Evolutionary conservation across 169 alveolate species (phyloP).

Genomic region (Plasmodium billcollinsi): DNA sequence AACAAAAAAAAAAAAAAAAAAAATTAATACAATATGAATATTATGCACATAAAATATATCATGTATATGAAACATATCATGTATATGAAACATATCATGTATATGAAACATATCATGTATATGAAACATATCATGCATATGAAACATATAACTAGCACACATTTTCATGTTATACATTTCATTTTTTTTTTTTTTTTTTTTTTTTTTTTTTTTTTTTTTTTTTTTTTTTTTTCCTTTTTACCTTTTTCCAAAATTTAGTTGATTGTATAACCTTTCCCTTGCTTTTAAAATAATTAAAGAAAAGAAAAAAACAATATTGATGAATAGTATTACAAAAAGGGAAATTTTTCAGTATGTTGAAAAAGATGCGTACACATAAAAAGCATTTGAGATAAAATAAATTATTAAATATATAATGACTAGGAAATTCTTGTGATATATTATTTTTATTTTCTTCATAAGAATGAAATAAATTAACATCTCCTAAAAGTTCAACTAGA

Average conservation of each 20-base stretch:
- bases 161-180: not conserved
- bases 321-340: conserved; percentile 35
- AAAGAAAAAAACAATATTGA: conserved; percentile 56
- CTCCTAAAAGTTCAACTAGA: conserved; percentile 64
- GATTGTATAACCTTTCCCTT: conserved; percentile 17
- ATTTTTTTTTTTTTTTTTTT: not conserved
- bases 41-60: too few species aligned
- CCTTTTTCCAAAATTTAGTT: conserved; percentile 66
- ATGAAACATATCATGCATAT: too few species aligned
- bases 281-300: conserved; percentile 23
- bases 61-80: too few species aligned
- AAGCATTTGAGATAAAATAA: conserved; percentile 52
- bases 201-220: not conserved
- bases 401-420: conserved; percentile 23
- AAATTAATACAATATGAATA: not conserved
- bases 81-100: too few species aligned
- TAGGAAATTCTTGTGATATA: conserved; percentile 3
- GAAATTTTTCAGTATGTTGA: conserved; percentile 53
- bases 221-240: not conserved
- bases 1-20: not conserved
- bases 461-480: conserved; percentile 26
- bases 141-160: too few species aligned
- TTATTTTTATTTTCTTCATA: conserved; percentile 1
- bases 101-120: too few species aligned
- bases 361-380: conserved; percentile 53